Evolutionary conservation across 2,329 filamentous ascomycete species (phyloP).

Genomic region (Furcasterigmium furcatum): DNA sequence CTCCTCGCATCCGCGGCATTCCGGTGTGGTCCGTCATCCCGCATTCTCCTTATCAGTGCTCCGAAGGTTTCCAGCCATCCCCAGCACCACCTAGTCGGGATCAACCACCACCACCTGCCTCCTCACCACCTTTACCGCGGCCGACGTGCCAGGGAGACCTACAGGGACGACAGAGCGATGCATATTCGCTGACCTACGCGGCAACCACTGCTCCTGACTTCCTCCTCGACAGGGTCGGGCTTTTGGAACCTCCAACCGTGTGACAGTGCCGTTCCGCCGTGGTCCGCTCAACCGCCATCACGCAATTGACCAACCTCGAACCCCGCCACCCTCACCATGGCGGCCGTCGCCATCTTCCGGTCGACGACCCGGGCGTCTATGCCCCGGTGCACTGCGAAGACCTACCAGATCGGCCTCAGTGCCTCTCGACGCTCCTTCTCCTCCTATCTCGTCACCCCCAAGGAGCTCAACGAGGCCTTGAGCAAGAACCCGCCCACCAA

Average conservation of each 20-base stretch:
- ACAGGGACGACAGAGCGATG: not conserved
- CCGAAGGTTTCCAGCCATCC: conserved; percentile 2
- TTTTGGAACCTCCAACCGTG: no score
- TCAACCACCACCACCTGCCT: conserved; percentile 2
- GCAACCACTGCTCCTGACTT: not conserved
- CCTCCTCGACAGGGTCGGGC: no score
- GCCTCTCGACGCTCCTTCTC: conserved; percentile 55
- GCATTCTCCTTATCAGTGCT: conserved; percentile 7
- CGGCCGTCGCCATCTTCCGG: conserved; percentile 37
- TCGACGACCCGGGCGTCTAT: conserved; percentile 29
- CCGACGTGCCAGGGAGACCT: not conserved
- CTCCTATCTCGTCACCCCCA: conserved; percentile 82
- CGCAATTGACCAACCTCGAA: conserved; percentile 2
- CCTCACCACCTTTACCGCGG: not conserved
- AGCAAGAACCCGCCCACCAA: conserved; percentile 77
- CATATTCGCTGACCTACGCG: not conserved
- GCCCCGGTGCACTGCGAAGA: conserved; percentile 28
- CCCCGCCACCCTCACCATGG: conserved; percentile 30
- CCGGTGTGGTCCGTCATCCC: not conserved
- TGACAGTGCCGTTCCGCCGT: conserved; percentile 11
- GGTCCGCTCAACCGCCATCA: conserved; percentile 6
- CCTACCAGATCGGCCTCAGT: conserved; percentile 28
- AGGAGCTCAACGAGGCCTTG: conserved; percentile 77
- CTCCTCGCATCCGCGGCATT: conserved; percentile 14
- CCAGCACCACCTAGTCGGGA: not conserved